phyloP scores from a whole-genome alignment of 2,329 filamentous ascomycete species.

The Berkeleyomyces rouxiae region DNA sequence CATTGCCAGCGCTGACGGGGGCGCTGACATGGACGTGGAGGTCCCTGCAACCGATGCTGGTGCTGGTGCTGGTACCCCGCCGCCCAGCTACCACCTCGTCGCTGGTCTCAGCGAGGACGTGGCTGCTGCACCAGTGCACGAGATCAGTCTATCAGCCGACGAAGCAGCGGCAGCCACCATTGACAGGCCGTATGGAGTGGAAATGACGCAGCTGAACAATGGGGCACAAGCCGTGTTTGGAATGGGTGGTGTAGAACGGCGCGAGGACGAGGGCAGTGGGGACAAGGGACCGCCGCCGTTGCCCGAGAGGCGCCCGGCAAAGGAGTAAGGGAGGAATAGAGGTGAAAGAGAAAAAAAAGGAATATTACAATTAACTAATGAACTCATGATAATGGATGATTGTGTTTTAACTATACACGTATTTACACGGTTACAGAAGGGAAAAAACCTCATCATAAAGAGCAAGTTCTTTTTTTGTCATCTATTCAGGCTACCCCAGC shows the following conservation, averaged over 20 bases:
- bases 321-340: neutral
- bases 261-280: neutral
- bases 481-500: no score
- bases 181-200: neutral
- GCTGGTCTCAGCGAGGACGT: neutral
- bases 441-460: no score
- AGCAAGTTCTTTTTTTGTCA: no score
- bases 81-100: neutral
- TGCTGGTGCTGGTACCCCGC: neutral
- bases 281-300: conserved; percentile 4
- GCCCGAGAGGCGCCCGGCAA: conserved; percentile 3
- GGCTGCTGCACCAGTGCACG: neutral
- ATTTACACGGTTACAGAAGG: no score
- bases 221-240: neutral
- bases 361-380: neutral
- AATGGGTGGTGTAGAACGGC: neutral
- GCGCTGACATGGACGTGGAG: neutral
- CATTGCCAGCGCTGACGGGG: conserved; percentile 13
- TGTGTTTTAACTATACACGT: neutral
- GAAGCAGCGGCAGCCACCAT: neutral
- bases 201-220: conserved; percentile 4
- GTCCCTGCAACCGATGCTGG: neutral
- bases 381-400: neutral
- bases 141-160: neutral
- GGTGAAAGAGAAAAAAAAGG: neutral